A percentile compares a stretch with the other conserved stretches of the same genome.
Conservation (phyloP, 805 yeast species). For the Isabelozyma heimii region DNA sequence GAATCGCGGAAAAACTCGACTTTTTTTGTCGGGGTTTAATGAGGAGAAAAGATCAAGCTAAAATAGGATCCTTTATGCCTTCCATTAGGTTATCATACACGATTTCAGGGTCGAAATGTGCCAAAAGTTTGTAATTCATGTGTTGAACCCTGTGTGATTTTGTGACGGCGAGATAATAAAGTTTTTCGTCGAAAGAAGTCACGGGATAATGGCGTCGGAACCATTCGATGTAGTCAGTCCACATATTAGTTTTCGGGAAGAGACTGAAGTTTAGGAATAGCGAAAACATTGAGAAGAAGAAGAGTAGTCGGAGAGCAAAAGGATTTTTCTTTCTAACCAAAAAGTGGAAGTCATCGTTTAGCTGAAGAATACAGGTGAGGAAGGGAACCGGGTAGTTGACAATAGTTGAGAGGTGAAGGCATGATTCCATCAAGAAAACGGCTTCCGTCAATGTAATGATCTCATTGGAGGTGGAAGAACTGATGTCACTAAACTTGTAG, state of each 20-base stretch:
- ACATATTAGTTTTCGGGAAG: constrained; percentile 17
- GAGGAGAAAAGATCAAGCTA: background rate
- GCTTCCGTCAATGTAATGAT: constrained; percentile 2
- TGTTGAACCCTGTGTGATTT: background rate
- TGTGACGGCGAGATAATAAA: background rate
- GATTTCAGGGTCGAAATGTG: constrained; percentile 1
- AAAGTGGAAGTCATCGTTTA: constrained; percentile 11
- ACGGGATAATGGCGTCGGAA: constrained; percentile 2
- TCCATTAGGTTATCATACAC: constrained; percentile 1
- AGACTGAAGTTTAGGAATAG: constrained; percentile 18
- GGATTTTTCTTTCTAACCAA: constrained; percentile 17
- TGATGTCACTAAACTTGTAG: constrained; percentile 1
- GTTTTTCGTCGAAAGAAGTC: background rate
- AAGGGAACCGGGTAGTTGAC: constrained; percentile 29
- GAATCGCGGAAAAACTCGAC: background rate
- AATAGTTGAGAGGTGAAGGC: constrained; percentile 8
- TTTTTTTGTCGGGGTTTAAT: background rate
- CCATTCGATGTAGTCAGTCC: constrained; percentile 25
- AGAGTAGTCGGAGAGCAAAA: constrained; percentile 24
- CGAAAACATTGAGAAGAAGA: constrained; percentile 15
- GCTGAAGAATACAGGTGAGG: constrained; percentile 21
- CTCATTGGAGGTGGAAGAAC: constrained; percentile 1
- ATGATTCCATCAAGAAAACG: constrained; percentile 10
- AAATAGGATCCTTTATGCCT: background rate
- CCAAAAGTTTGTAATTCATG: background rate